Conservation (phyloP, 2,329 filamentous ascomycete genomes). For the Pyrenophora tritici-repentis region DNA sequence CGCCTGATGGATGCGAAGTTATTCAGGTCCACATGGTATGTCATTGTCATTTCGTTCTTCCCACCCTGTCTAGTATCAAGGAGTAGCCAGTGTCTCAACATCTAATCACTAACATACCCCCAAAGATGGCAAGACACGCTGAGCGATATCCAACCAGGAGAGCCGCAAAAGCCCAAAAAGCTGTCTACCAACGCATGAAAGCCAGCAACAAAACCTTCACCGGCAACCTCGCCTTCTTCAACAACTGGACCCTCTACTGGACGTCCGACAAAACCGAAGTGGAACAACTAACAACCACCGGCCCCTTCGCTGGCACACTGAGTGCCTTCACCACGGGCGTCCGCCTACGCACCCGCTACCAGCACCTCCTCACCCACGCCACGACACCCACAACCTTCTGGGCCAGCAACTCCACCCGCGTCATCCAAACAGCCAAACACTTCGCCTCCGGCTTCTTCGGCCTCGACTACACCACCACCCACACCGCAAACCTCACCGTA, state of each 20-base stretch:
- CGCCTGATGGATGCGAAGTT: conserved; percentile 56
- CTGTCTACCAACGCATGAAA: conserved; percentile 55
- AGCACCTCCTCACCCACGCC: conserved; percentile 48
- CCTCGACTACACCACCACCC: conserved; percentile 51
- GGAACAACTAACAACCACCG: conserved; percentile 60
- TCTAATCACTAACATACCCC: conserved; percentile 14
- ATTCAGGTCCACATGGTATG: conserved; percentile 64
- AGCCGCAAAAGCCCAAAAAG: conserved; percentile 56
- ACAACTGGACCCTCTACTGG: conserved; percentile 61
- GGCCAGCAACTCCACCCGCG: conserved; percentile 60
- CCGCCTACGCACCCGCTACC: conserved; percentile 59
- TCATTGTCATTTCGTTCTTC: background rate
- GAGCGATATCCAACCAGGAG: conserved; percentile 61
- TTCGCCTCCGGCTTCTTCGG: conserved; percentile 63
- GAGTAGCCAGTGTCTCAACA: too few relatives aligned
- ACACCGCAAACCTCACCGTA: conserved; percentile 51
- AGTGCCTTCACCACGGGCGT: conserved; percentile 61
- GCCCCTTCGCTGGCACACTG: conserved; percentile 61
- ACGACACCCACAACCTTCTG: conserved; percentile 49
- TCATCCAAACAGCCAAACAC: conserved; percentile 61
- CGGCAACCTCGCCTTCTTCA: conserved; percentile 60
- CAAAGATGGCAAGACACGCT: conserved; percentile 61
- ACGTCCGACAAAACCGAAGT: conserved; percentile 50
- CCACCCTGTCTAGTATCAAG: background rate
- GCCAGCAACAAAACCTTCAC: conserved; percentile 48